These are phyloP conservation scores for Hyphopichia pseudoburtonii DNA, from an alignment of 1,139 yeast genomes.

Conservation along the genomic window DNA sequence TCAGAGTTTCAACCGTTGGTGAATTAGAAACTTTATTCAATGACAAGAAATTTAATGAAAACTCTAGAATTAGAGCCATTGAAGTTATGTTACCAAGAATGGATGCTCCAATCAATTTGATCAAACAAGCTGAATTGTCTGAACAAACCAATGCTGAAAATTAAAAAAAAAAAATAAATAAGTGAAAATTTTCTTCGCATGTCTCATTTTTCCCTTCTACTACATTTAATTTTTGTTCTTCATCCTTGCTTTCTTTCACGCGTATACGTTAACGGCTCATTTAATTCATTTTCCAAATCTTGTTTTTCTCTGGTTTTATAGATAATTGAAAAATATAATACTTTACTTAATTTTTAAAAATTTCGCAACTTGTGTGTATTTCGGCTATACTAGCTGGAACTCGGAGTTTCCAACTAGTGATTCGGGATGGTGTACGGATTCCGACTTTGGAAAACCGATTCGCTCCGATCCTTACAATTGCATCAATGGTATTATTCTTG, in stretches of 20 bases:
- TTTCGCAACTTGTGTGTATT: no score
- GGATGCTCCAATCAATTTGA: slow-evolving; percentile 79
- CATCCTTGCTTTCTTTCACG: neutral
- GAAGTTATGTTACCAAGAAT: slow-evolving; percentile 77
- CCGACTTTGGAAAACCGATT: neutral
- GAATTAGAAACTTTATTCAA: slow-evolving; percentile 62
- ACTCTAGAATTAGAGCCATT: slow-evolving; percentile 69
- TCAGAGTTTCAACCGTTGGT: slow-evolving; percentile 60
- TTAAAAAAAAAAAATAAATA: no score
- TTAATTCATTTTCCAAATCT: neutral
- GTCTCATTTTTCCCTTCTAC: neutral
- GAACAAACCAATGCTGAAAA: slow-evolving; percentile 58
- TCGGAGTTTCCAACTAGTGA: neutral
- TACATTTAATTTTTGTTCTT: neutral
- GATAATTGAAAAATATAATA: no score
- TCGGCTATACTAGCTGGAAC: no score
- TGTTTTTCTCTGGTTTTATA: neutral
- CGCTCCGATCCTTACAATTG: no score
- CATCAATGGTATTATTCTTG: no score
- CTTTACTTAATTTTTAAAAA: no score
- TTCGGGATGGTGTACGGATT: no score
- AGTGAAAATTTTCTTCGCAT: no score
- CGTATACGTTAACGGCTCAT: neutral
- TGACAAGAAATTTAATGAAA: slow-evolving; percentile 54
- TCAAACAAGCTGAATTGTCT: slow-evolving; percentile 73